Base-by-base conservation (phyloP, 257 asterid species). In the Ophiorrhiza pumila region DNA sequence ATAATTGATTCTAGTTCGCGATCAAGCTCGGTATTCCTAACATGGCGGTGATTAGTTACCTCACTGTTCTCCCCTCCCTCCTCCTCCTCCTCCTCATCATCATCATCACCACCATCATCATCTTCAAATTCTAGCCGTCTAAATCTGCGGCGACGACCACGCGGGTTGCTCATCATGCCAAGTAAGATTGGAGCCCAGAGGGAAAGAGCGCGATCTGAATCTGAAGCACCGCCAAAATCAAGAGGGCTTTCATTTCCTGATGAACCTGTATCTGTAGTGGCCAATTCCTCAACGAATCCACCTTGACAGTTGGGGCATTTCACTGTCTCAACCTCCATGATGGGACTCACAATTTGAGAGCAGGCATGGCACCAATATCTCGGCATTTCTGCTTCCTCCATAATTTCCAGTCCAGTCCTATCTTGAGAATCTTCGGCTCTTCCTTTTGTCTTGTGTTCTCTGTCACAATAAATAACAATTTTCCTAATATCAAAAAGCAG, bases 171-270 rank as follows among this genome's bases (percentile, higher is more conserved):
- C 85, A 92, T 83, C 95, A 90, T 86, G 37, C 96, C 97, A 0
- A 88, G 87, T 74, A 90, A 79, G 79, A 92, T 84, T 20, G 96
- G 97, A 35, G 97, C 96, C 98, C 95, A 92, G 17, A 90, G 88
- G 77, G 98, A 86, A 76, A 89, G 87, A 59, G 90, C 95, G 0
- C 86, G 91, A 31, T 92, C 94, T 18, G 92, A 78, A 68, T 88
- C 97, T 0, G 83, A 32, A 32, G 81, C 88, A 17, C 25, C 46
- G 53, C 85, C 89, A 25, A 85, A 46, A 79, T 77, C 89, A 8
- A 64, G 79, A 34, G 86, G 62, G 68, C 1, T 65, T n/a, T 85
- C 83, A 23, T 73, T 82, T 58, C 45, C 75, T 7, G 77, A 74
- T 65, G 86, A 41, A 53, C 72, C 66, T 57, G 85, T 68, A 53